phyloP scores from a whole-genome alignment of 306 rosid genomes.

The Quercus mongolica region DNA sequence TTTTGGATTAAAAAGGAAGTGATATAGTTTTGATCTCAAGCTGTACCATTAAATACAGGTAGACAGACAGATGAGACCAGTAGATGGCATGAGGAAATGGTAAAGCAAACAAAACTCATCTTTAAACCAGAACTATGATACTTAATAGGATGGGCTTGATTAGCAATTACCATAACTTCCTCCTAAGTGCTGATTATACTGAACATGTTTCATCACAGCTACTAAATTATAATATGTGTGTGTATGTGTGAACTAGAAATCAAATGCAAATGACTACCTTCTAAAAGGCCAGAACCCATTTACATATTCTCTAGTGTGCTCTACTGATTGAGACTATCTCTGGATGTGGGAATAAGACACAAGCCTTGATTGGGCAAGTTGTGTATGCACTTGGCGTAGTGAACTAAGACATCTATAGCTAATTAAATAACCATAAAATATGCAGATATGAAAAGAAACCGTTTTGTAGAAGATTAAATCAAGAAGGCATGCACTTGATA shows the following conservation, averaged over 20 bases:
- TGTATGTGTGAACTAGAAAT: no score
- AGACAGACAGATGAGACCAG: not conserved
- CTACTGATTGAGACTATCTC: no score
- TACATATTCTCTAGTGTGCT: no score
- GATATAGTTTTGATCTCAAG: not conserved
- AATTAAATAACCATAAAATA: not conserved
- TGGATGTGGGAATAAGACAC: no score
- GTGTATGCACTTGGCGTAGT: not conserved
- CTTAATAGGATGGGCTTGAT: no score
- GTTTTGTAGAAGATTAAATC: not conserved
- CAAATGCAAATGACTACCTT: no score
- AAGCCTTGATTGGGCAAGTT: not conserved
- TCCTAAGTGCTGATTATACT: no score
- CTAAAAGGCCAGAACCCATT: no score
- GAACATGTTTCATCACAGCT: no score
- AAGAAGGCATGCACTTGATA: not conserved
- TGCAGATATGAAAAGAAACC: not conserved
- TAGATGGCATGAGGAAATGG: not conserved
- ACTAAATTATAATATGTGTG: no score
- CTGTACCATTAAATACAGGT: not conserved
- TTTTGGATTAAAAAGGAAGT: not conserved
- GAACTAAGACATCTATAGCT: not conserved
- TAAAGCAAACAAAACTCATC: not conserved
- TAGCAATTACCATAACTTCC: no score
- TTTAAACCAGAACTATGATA: no score